Percentiles rank a stretch among this genome's conserved stretches.
phyloP scores from a whole-genome alignment of 176 grass and related monocot genomes.

The Oryza brachyantha region DNA sequence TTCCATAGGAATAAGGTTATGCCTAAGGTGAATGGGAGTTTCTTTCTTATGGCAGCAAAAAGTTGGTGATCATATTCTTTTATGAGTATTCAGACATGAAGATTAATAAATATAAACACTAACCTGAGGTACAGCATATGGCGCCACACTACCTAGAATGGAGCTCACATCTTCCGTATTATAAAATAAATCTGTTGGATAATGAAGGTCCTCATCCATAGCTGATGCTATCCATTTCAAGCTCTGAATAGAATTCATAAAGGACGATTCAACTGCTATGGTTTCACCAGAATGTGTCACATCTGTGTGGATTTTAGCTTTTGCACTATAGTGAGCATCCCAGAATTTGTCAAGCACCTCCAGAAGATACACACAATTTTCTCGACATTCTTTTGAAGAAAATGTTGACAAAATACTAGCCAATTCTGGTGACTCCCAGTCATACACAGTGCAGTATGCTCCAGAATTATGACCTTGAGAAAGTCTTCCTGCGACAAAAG shows the following conservation, averaged over 20 bases:
- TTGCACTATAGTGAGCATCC: constrained; percentile 79
- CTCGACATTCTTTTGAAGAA: constrained; percentile 61
- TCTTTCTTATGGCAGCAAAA: neutral
- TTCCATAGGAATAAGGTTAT: constrained; percentile 30
- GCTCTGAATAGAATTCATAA: constrained; percentile 68
- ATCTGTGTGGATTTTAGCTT: constrained; percentile 34
- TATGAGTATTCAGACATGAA: neutral
- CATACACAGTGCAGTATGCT: constrained; percentile 45
- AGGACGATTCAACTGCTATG: constrained; percentile 54
- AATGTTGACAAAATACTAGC: constrained; percentile 63
- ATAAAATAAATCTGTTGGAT: constrained; percentile 67
- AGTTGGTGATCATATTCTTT: neutral
- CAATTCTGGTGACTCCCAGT: constrained; percentile 91
- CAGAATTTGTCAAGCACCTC: constrained; percentile 86
- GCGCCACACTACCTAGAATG: constrained; percentile 68
- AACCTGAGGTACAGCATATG: constrained; percentile 92
- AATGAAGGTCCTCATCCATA: constrained; percentile 70
- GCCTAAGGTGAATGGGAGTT: neutral
- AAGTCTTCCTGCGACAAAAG: constrained; percentile 16
- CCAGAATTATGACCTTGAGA: constrained; percentile 27
- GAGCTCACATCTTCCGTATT: constrained; percentile 62
- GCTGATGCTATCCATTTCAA: constrained; percentile 87
- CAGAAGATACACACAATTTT: constrained; percentile 78
- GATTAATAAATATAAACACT: constrained; percentile 27
- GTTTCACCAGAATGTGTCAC: constrained; percentile 33